Conservation (phyloP, 2,329 filamentous ascomycete species). For the Aureobasidium sp. region DNA sequence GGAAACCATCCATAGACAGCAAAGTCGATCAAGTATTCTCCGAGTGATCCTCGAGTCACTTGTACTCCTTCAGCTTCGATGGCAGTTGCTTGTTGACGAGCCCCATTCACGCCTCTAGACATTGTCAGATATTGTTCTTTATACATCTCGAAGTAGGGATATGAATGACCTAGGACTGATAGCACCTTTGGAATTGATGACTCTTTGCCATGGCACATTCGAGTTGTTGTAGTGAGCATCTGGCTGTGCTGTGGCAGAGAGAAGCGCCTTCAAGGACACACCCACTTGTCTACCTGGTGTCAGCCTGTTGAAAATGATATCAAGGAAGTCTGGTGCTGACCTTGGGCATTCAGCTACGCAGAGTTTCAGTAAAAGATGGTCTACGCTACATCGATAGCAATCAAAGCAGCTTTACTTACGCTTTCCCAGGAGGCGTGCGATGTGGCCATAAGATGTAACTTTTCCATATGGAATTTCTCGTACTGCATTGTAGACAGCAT, state of each 20-base stretch:
- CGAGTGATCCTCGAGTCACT: constrained; percentile 39
- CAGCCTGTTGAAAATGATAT: not conserved
- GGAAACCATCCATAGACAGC: constrained; percentile 44
- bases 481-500: constrained; percentile 72
- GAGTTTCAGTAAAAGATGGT: not conserved
- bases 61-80: constrained; percentile 42
- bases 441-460: constrained; percentile 84
- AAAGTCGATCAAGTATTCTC: constrained; percentile 43
- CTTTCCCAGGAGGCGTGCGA: constrained; percentile 63
- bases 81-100: constrained; percentile 40
- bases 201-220: constrained; percentile 91
- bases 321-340: constrained; percentile 22
- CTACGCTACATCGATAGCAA: not conserved
- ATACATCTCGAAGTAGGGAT: not conserved
- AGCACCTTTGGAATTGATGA: constrained; percentile 78
- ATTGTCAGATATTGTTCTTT: not conserved
- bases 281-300: constrained; percentile 63
- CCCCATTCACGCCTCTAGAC: constrained; percentile 34
- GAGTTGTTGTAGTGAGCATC: constrained; percentile 56
- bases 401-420: constrained; percentile 46
- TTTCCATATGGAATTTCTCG: constrained; percentile 76
- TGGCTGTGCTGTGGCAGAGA: constrained; percentile 39
- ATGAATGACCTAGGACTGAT: constrained; percentile 70
- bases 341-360: constrained; percentile 41
- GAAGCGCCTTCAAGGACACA: constrained; percentile 79